Conservation (phyloP, 1,284 basidiomycete species). For the Rhodotorula glutinis region DNA sequence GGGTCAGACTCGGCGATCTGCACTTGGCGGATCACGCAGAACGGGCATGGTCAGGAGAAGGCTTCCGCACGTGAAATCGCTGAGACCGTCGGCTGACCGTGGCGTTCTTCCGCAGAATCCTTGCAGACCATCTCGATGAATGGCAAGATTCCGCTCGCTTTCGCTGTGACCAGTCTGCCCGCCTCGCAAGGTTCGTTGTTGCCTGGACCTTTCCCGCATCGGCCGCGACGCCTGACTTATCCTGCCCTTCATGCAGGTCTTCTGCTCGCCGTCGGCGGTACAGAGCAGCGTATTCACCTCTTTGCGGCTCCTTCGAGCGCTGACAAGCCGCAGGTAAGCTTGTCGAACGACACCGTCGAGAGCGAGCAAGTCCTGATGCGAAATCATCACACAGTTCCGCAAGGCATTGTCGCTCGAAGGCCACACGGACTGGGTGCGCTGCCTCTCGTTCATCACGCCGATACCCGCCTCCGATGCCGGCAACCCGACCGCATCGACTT, state of each 20-base stretch:
- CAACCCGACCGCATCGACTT: slow-evolving; percentile 41
- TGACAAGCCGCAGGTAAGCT: slow-evolving; percentile 1
- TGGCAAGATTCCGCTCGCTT: slow-evolving; percentile 70
- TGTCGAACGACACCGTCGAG: neutral
- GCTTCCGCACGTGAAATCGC: neutral
- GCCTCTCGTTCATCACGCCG: slow-evolving; percentile 63
- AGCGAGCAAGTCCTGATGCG: too few species aligned
- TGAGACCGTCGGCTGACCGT: neutral
- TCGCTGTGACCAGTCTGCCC: slow-evolving; percentile 65
- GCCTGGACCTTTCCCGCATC: too few species aligned
- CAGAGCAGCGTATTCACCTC: slow-evolving; percentile 70
- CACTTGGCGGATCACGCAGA: slow-evolving; percentile 59
- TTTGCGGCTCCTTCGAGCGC: slow-evolving; percentile 52
- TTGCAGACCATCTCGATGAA: slow-evolving; percentile 63
- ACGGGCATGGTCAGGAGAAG: slow-evolving; percentile 11
- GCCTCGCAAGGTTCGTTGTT: slow-evolving; percentile 58
- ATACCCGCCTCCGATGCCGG: slow-evolving; percentile 29
- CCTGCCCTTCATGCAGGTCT: slow-evolving; percentile 59
- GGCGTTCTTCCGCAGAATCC: slow-evolving; percentile 45
- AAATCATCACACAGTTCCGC: slow-evolving; percentile 41
- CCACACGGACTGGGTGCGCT: slow-evolving; percentile 90
- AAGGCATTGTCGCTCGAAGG: slow-evolving; percentile 62
- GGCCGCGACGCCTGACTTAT: too few species aligned
- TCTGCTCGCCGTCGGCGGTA: slow-evolving; percentile 71
- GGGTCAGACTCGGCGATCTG: slow-evolving; percentile 74